Conservation (phyloP, 2,329 filamentous ascomycete genomes). For the Colletotrichum sojae region DNA sequence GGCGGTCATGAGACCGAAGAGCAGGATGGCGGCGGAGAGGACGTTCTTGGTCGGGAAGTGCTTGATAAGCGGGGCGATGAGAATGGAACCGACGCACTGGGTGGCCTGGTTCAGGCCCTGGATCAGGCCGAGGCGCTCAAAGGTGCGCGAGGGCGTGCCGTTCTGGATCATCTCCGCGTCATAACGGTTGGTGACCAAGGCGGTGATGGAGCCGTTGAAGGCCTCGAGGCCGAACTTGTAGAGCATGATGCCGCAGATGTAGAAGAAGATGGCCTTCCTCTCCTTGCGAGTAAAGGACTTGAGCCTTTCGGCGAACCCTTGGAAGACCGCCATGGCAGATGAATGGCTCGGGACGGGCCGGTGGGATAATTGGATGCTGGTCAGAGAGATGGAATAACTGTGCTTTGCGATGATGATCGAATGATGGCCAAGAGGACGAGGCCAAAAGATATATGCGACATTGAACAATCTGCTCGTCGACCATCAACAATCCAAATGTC, state of each 20-base stretch:
- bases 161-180: constrained; percentile 46
- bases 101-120: constrained; percentile 65
- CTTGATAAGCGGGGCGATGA: constrained; percentile 65
- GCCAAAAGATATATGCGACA: not conserved
- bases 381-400: too few species aligned
- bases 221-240: constrained; percentile 67
- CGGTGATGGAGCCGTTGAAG: constrained; percentile 65
- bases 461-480: not conserved
- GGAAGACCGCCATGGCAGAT: not conserved
- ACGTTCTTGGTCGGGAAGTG: constrained; percentile 62
- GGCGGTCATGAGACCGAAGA: constrained; percentile 62
- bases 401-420: too few species aligned
- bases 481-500: not conserved
- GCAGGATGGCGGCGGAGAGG: constrained; percentile 57
- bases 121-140: constrained; percentile 61
- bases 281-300: constrained; percentile 50
- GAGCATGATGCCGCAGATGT: constrained; percentile 65
- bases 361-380: not conserved
- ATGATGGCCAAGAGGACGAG: too few species aligned
- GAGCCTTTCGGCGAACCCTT: constrained; percentile 17
- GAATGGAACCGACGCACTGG: constrained; percentile 64
- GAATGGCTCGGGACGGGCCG: too few species aligned
- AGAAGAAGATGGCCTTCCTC: constrained; percentile 60
- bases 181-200: constrained; percentile 64
- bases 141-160: constrained; percentile 49